Percentiles rank a stretch among this genome's conserved stretches.
phyloP scores from a whole-genome alignment of 495 filamentous ascomycete species.

The Tirmania nivea region DNA sequence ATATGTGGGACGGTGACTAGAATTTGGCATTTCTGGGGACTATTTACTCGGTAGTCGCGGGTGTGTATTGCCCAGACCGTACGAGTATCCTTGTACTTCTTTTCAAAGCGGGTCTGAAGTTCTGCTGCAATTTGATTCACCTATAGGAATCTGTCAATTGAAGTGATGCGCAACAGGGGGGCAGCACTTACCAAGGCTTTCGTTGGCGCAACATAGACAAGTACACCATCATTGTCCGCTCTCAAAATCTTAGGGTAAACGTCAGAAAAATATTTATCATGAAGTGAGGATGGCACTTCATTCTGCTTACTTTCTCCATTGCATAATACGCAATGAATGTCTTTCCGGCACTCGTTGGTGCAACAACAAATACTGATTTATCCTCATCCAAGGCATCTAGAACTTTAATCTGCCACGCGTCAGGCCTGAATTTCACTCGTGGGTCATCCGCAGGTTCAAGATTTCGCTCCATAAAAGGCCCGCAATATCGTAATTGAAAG shows the following conservation, averaged over 20 bases:
- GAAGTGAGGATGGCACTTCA: not conserved
- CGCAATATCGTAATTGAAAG: slow-evolving; percentile 45
- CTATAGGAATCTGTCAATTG: not conserved
- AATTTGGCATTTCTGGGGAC: slow-evolving; percentile 48
- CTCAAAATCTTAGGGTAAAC: slow-evolving; percentile 26
- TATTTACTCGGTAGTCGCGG: slow-evolving; percentile 48
- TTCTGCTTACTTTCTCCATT: slow-evolving; percentile 35
- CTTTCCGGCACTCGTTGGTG: slow-evolving; percentile 48
- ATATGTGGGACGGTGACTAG: slow-evolving; percentile 59
- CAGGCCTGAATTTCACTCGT: slow-evolving; percentile 47
- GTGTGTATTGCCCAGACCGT: slow-evolving; percentile 66
- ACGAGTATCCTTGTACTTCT: slow-evolving; percentile 31
- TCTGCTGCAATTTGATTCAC: slow-evolving; percentile 67
- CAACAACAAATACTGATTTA: slow-evolving; percentile 49
- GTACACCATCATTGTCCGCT: slow-evolving; percentile 39
- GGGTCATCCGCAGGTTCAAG: slow-evolving; percentile 44
- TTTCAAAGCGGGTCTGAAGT: slow-evolving; percentile 44
- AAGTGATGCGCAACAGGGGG: not conserved
- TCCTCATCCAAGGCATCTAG: slow-evolving; percentile 49
- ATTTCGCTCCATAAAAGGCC: slow-evolving; percentile 52
- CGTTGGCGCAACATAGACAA: slow-evolving; percentile 63
- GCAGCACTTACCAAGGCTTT: slow-evolving; percentile 37
- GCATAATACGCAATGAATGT: slow-evolving; percentile 50
- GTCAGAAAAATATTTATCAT: not conserved
- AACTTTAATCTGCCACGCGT: slow-evolving; percentile 53